These are phyloP conservation scores for Artemisia annua DNA, from an alignment of 129 eudicot species.

Conservation along the genomic window DNA sequence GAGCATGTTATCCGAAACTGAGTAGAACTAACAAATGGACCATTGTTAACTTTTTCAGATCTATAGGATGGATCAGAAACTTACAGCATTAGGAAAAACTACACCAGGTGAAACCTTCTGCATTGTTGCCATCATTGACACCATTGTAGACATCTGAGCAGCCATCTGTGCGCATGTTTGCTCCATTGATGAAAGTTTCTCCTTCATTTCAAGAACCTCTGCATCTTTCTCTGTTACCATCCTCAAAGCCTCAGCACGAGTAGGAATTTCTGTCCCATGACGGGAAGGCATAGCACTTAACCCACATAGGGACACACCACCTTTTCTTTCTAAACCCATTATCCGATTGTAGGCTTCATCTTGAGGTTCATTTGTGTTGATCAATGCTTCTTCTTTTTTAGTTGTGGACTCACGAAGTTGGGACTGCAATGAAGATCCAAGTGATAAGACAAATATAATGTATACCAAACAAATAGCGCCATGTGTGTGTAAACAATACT, in stretches of 20 bases:
- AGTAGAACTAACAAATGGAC: background rate
- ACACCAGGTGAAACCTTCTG: slow-evolving; percentile 24
- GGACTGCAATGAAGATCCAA: slow-evolving; percentile 34
- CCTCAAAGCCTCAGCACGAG: slow-evolving; percentile 45
- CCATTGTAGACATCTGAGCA: slow-evolving; percentile 54
- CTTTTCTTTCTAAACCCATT: slow-evolving; percentile 39
- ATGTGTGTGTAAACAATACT: background rate
- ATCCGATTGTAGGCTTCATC: slow-evolving; percentile 39
- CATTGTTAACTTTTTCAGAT: background rate
- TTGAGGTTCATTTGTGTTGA: slow-evolving; percentile 27
- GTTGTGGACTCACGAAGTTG: slow-evolving; percentile 41
- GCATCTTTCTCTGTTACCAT: slow-evolving; percentile 45
- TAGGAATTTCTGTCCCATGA: slow-evolving; percentile 28
- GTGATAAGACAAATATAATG: slow-evolving; percentile 3
- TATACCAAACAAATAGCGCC: background rate
- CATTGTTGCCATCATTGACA: slow-evolving; percentile 53
- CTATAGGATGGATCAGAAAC: slow-evolving; percentile 3
- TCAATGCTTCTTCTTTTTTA: slow-evolving; percentile 21
- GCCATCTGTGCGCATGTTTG: slow-evolving; percentile 62
- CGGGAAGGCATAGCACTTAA: slow-evolving; percentile 29
- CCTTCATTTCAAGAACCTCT: slow-evolving; percentile 52
- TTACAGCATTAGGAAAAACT: slow-evolving; percentile 27
- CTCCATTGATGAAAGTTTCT: slow-evolving; percentile 51
- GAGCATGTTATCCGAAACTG: background rate
- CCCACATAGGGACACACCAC: slow-evolving; percentile 24